A percentile compares a stretch with the other conserved stretches of the same genome.
phyloP scores from a whole-genome alignment of 257 asterid species.

The Nicotiana attenuata region DNA sequence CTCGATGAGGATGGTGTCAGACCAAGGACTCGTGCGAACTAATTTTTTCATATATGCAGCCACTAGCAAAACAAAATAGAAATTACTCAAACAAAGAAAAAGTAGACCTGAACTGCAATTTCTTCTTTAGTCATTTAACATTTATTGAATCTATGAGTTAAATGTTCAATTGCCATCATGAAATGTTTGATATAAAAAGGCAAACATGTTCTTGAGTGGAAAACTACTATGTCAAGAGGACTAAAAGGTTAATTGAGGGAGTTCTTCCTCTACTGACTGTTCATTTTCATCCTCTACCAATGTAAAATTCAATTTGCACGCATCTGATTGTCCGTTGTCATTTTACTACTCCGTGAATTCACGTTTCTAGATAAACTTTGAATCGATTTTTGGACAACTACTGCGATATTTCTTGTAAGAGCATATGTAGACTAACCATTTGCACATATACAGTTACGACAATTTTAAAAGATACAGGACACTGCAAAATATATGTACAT shows the following conservation, averaged over 20 bases:
- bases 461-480: neutral
- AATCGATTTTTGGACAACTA: neutral
- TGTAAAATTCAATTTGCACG: neutral
- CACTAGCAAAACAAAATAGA: neutral
- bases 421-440: neutral
- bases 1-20: conserved; percentile 5
- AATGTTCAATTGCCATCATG: neutral
- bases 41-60: neutral
- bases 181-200: neutral
- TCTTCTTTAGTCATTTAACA: neutral
- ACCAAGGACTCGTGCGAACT: neutral
- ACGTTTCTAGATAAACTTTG: neutral
- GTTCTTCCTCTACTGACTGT: neutral
- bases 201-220: neutral
- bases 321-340: neutral
- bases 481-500: neutral
- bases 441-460: neutral
- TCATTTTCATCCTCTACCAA: neutral
- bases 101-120: neutral
- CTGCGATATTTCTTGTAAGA: neutral
- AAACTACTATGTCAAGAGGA: neutral
- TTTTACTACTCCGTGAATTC: neutral
- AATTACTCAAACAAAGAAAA: neutral
- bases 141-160: neutral
- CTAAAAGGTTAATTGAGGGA: neutral